Evolutionary conservation across 2,329 filamentous ascomycete species (phyloP).

Genomic region (Fusarium graminum): DNA sequence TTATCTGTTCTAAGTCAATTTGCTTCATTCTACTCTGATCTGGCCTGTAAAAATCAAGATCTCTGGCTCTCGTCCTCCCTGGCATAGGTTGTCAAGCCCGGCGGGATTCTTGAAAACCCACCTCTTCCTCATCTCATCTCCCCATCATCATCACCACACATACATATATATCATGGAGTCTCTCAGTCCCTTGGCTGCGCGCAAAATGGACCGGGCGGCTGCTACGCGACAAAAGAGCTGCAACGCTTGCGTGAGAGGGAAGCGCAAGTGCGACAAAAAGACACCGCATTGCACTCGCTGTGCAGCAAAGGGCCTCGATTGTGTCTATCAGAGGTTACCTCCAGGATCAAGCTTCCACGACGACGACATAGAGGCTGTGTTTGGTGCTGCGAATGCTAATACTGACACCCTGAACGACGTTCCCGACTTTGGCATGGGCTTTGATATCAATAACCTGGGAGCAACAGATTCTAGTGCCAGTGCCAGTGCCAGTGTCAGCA

Average conservation of each 20-base stretch:
- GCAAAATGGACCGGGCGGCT: slow-evolving; percentile 51
- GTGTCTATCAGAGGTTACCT: slow-evolving; percentile 57
- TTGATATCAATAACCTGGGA: slow-evolving; percentile 53
- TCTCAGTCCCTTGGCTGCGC: slow-evolving; percentile 46
- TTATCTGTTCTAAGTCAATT: not conserved
- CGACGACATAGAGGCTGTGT: slow-evolving; percentile 36
- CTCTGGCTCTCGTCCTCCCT: slow-evolving; percentile 17
- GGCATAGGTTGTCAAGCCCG: slow-evolving; percentile 33
- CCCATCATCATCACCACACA: slow-evolving; percentile 8
- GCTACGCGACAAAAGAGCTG: slow-evolving; percentile 65
- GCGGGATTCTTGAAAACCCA: slow-evolving; percentile 12
- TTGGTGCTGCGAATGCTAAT: slow-evolving; percentile 4
- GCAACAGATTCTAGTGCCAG: slow-evolving; percentile 48
- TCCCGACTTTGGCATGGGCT: slow-evolving; percentile 55
- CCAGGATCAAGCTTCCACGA: slow-evolving; percentile 43
- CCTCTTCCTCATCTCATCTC: slow-evolving; percentile 14
- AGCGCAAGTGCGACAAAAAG: slow-evolving; percentile 62
- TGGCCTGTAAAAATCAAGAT: slow-evolving; percentile 5
- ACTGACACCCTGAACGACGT: slow-evolving; percentile 36
- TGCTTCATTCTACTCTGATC: slow-evolving; percentile 7
- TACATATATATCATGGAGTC: slow-evolving; percentile 43
- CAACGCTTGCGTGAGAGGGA: slow-evolving; percentile 62
- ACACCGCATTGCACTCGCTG: slow-evolving; percentile 60
- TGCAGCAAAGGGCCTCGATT: slow-evolving; percentile 57
- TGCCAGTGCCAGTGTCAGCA: slow-evolving; percentile 16